These are phyloP conservation scores for Lathyrus tuberosus DNA, from an alignment of 306 rosid genomes.

Conservation along the genomic window DNA sequence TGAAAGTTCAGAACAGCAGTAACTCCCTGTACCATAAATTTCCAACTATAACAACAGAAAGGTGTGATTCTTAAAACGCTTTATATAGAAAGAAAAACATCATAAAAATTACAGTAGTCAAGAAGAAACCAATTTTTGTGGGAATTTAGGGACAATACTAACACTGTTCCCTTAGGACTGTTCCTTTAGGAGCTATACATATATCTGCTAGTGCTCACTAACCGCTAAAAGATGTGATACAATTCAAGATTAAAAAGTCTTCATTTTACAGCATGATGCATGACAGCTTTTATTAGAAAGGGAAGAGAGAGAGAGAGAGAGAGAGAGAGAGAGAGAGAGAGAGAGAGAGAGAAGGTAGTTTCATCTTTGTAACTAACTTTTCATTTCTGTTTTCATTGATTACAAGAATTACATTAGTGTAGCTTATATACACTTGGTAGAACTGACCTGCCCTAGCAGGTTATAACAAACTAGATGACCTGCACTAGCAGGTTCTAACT, in stretches of 20 bases:
- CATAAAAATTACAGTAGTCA: not conserved
- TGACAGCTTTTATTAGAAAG: no score
- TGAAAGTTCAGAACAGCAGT: constrained; percentile 91
- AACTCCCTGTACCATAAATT: constrained; percentile 71
- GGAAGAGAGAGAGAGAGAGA: no score
- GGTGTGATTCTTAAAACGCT: constrained; percentile 33
- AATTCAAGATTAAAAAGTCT: constrained; percentile 17
- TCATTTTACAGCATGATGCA: constrained; percentile 7
- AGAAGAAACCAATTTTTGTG: constrained; percentile 14
- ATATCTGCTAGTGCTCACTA: not conserved
- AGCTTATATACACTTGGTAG: no score
- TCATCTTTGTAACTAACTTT: no score
- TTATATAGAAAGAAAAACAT: constrained; percentile 31
- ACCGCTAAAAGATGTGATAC: constrained; percentile 3
- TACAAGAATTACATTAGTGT: no score
- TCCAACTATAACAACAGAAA: constrained; percentile 33
- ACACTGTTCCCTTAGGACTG: not conserved
- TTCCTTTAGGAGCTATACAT: constrained; percentile 21
- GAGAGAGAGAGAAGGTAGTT: no score
- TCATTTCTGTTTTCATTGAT: no score
- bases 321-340: no score
- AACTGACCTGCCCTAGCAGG: no score
- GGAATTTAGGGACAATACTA: constrained; percentile 8
- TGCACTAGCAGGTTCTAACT: no score
- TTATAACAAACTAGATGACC: no score